Evolutionary conservation across 257 asterid genomes (phyloP).

Genomic region (Gentiana straminea): DNA sequence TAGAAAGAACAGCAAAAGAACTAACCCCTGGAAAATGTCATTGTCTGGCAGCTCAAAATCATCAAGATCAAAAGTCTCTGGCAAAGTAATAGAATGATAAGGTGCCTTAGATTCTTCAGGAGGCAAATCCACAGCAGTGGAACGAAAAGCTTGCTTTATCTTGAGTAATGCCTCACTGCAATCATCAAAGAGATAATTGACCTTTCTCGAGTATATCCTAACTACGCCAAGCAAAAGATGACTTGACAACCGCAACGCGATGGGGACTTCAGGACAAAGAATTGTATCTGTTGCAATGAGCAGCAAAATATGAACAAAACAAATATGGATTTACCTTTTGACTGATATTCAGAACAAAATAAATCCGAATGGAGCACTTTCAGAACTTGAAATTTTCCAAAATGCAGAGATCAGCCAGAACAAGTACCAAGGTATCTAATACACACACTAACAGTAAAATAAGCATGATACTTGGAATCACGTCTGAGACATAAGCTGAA

Average conservation of each 20-base stretch:
- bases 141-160: conserved; percentile 94
- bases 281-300: conserved; percentile 68
- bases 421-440: too few species aligned
- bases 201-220: conserved; percentile 88
- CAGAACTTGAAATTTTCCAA: too few species aligned
- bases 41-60: conserved; percentile 97
- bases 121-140: conserved; percentile 95
- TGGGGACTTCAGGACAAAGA: conserved; percentile 92
- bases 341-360: too few species aligned
- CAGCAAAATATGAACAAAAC: background rate
- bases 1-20: background rate
- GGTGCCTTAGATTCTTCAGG: conserved; percentile 99
- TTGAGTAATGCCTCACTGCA: conserved; percentile 96
- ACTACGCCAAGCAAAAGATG: conserved; percentile 98
- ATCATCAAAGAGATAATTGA: conserved; percentile 93
- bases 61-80: conserved; percentile 97
- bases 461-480: too few species aligned
- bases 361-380: too few species aligned
- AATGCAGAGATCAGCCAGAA: too few species aligned
- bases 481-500: too few species aligned
- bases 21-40: conserved; percentile 84
- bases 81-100: conserved; percentile 93
- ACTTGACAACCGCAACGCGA: conserved; percentile 95
- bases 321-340: too few species aligned
- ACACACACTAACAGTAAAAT: too few species aligned